Evolutionary conservation across 805 yeast genomes (phyloP).

Genomic region (Candida namnaoensis): DNA sequence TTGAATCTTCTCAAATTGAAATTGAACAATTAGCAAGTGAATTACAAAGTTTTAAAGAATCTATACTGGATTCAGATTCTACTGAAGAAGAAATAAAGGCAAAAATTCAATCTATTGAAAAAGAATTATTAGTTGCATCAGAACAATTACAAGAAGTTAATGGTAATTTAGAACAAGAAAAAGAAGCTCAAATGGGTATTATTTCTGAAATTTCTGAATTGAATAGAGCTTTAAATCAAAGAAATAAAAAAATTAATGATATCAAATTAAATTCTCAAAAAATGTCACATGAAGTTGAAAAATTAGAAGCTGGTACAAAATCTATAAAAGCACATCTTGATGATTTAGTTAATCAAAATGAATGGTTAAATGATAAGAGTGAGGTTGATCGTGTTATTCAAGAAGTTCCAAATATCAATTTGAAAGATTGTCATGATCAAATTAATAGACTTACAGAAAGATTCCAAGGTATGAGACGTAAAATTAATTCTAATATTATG

Average conservation of each 20-base stretch:
- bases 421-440: conserved; percentile 53
- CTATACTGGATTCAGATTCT: conserved; percentile 25
- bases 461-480: conserved; percentile 64
- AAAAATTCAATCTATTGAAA: conserved; percentile 16
- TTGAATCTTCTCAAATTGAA: conserved; percentile 60
- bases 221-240: conserved; percentile 33
- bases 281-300: conserved; percentile 45
- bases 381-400: conserved; percentile 46
- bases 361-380: conserved; percentile 67
- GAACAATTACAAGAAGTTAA: conserved; percentile 18
- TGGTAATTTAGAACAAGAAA: conserved; percentile 24
- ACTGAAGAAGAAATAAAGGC: conserved; percentile 26
- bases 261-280: conserved; percentile 44
- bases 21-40: conserved; percentile 62
- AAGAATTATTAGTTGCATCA: conserved; percentile 20
- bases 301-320: conserved; percentile 28
- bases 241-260: conserved; percentile 30
- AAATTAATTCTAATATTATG: conserved; percentile 82
- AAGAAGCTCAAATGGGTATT: conserved; percentile 51
- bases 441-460: conserved; percentile 47
- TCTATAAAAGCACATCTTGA: conserved; percentile 31
- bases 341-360: conserved; percentile 42
- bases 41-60: conserved; percentile 32
- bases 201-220: conserved; percentile 71
- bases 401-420: conserved; percentile 53